These are phyloP conservation scores for Syzygium oleosum DNA, from an alignment of 345 rosid species.

Conservation along the genomic window DNA sequence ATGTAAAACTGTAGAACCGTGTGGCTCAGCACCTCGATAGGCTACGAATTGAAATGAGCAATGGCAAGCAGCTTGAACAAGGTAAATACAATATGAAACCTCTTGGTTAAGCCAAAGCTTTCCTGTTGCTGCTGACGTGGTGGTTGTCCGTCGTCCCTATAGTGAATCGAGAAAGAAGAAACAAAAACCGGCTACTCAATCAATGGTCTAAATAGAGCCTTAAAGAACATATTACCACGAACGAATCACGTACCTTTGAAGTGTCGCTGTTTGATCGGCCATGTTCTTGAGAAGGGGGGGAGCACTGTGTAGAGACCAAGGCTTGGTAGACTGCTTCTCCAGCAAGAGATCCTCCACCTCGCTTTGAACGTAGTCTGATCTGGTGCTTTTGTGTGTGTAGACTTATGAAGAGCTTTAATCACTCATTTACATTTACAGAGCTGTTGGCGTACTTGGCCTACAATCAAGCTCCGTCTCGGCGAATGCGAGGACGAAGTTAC, in stretches of 20 bases:
- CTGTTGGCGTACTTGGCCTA: no score
- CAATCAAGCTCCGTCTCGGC: no score
- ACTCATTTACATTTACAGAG: no score
- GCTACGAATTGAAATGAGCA: fast-evolving
- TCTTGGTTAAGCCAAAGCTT: neutral
- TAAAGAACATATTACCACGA: neutral
- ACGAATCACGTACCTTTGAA: neutral
- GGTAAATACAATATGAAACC: fast-evolving
- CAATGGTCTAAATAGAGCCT: fast-evolving
- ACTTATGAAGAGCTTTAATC: no score
- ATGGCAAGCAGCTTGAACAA: fast-evolving
- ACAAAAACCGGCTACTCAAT: neutral
- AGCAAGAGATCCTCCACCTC: neutral
- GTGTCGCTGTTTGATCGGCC: neutral
- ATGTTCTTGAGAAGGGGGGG: neutral
- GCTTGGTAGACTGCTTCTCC: neutral
- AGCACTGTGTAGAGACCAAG: neutral
- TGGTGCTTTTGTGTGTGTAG: neutral
- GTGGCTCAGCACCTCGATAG: fast-evolving
- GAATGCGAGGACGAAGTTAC: no score
- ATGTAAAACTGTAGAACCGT: no score
- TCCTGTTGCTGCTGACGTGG: neutral
- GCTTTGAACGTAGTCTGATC: neutral
- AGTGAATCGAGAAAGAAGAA: neutral
- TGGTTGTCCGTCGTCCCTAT: neutral